These are phyloP conservation scores for Trichophyton equinum DNA, from an alignment of 2,329 filamentous ascomycete species.

Conservation along the genomic window DNA sequence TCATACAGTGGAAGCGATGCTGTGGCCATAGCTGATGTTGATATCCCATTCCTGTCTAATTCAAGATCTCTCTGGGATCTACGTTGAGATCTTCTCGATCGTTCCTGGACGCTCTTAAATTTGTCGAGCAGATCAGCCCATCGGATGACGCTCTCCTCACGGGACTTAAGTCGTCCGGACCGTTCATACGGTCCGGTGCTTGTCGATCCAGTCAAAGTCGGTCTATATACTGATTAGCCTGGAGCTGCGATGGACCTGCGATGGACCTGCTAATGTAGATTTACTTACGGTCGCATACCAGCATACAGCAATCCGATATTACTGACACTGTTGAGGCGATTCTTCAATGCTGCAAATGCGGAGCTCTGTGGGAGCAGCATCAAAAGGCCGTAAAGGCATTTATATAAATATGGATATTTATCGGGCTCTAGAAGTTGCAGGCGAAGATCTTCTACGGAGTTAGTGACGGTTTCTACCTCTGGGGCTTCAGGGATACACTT, in stretches of 20 bases:
- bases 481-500: constrained; percentile 22
- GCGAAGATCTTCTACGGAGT: constrained; percentile 55
- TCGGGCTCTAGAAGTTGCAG: constrained; percentile 92
- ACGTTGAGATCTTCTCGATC: constrained; percentile 58
- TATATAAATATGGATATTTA: constrained; percentile 87
- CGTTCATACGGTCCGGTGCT: constrained; percentile 49
- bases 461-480: neutral
- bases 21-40: constrained; percentile 18
- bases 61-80: constrained; percentile 36
- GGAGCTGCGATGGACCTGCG: neutral
- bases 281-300: constrained; percentile 60
- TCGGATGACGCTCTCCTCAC: constrained; percentile 72
- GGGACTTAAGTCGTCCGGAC: constrained; percentile 56
- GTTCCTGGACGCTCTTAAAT: constrained; percentile 83
- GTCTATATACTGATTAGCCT: neutral
- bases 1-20: constrained; percentile 9
- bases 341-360: constrained; percentile 91
- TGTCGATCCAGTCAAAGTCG: constrained; percentile 1
- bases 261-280: neutral
- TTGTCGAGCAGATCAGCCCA: constrained; percentile 93
- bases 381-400: constrained; percentile 89
- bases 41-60: constrained; percentile 35
- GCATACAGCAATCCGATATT: constrained; percentile 91
- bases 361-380: constrained; percentile 98
- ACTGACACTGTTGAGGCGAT: constrained; percentile 90